Evolutionary conservation across 2,329 filamentous ascomycete species (phyloP).

Genomic region (Gaeumannomyces sp.): DNA sequence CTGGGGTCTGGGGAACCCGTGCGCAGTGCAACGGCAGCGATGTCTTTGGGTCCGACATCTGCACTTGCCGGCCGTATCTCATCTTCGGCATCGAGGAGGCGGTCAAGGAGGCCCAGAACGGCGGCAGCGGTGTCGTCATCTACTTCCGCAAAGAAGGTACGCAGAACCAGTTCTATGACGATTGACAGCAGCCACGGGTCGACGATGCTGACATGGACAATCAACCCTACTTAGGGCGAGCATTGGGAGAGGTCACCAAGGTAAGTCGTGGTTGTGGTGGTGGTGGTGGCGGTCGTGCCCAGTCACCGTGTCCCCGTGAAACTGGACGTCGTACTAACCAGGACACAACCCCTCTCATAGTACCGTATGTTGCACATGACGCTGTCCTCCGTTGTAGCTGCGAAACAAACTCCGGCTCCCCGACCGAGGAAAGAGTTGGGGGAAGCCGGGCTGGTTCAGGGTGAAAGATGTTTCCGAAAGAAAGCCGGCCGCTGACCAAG

Average conservation of each 20-base stretch:
- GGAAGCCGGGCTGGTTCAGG: too few relatives aligned
- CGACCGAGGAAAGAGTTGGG: neutral
- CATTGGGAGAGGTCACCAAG: constrained; percentile 91
- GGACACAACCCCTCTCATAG: constrained; percentile 8
- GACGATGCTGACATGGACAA: neutral
- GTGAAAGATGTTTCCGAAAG: neutral
- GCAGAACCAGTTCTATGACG: neutral
- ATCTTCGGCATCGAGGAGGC: constrained; percentile 97
- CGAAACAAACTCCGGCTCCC: neutral
- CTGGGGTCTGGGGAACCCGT: neutral
- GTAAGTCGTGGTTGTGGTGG: constrained; percentile 41
- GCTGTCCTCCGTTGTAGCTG: neutral
- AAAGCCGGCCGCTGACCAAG: neutral
- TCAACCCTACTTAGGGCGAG: constrained; percentile 46
- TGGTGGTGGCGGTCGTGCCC: constrained; percentile 17
- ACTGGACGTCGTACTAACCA: constrained; percentile 14
- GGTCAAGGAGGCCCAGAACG: constrained; percentile 92
- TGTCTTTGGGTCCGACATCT: constrained; percentile 97
- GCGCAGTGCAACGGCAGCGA: constrained; percentile 83
- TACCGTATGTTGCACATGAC: constrained; percentile 15
- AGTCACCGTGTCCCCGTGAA: constrained; percentile 14
- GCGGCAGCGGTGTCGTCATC: constrained; percentile 90
- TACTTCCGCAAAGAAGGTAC: constrained; percentile 91
- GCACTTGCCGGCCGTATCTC: constrained; percentile 90
- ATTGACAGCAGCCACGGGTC: neutral